Evolutionary conservation across 2,329 filamentous ascomycete genomes (phyloP).

Genomic region (Fusarium sp.): DNA sequence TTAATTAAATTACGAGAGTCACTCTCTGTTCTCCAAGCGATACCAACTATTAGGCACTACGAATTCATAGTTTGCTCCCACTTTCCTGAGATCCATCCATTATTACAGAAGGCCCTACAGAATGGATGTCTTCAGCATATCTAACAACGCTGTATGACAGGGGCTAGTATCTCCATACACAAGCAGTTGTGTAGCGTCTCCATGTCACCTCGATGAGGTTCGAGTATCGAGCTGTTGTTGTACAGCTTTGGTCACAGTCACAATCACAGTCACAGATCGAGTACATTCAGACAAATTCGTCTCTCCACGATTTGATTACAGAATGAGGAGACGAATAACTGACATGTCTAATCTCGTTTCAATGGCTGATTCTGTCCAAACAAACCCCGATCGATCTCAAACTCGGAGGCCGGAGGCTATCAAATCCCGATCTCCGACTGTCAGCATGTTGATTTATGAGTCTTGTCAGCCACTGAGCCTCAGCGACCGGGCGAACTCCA

Average conservation of each 20-base stretch:
- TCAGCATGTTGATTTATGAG: background rate
- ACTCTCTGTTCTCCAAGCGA: background rate
- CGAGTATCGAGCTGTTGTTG: conserved; percentile 24
- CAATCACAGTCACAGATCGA: conserved; percentile 1
- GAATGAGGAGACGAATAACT: conserved; percentile 6
- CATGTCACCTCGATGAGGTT: conserved; percentile 38
- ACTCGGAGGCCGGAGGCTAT: conserved; percentile 18
- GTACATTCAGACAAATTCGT: background rate
- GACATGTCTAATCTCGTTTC: conserved; percentile 4
- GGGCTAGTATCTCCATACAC: conserved; percentile 23
- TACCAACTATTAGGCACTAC: background rate
- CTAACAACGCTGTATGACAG: conserved; percentile 18
- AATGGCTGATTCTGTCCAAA: background rate
- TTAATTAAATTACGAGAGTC: conserved; percentile 1
- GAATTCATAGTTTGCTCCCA: background rate
- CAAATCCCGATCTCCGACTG: conserved; percentile 16
- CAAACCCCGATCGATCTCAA: background rate
- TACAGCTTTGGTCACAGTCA: background rate
- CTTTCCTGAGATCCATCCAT: background rate
- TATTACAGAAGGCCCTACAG: background rate
- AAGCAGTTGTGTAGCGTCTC: conserved; percentile 25
- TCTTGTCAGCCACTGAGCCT: background rate
- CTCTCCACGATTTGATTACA: background rate
- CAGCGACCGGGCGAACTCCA: conserved; percentile 4
- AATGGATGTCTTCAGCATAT: background rate